Percentiles rank a stretch among this genome's conserved stretches.
These are phyloP conservation scores for Flaveria trinervia DNA, from an alignment of 129 eudicot genomes.

Conservation along the genomic window DNA sequence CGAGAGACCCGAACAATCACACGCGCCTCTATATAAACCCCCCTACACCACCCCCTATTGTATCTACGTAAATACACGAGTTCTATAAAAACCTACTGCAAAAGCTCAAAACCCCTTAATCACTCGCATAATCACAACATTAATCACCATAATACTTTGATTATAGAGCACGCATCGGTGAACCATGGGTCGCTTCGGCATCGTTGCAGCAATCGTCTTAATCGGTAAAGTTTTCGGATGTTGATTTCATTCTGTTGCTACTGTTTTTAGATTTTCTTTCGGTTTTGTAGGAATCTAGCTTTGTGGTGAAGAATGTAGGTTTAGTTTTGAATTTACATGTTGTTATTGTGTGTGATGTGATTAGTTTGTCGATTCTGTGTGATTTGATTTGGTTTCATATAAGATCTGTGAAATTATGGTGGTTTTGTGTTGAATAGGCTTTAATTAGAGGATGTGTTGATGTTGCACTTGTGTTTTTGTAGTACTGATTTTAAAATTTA, in stretches of 20 bases:
- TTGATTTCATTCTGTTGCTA: slow-evolving; percentile 7
- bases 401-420: slow-evolving; percentile 16
- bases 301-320: background rate
- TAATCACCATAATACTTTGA: background rate
- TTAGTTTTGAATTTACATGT: background rate
- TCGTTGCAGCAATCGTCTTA: slow-evolving; percentile 33
- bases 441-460: background rate
- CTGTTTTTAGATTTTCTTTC: background rate
- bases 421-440: background rate
- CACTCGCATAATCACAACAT: background rate
- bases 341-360: background rate
- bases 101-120: slow-evolving; percentile 20
- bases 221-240: slow-evolving; percentile 31
- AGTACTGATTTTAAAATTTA: background rate
- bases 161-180: background rate
- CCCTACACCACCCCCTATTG: slow-evolving; percentile 3
- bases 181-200: slow-evolving; percentile 35
- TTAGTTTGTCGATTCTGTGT: background rate
- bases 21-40: slow-evolving; percentile 17
- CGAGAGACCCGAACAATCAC: slow-evolving; percentile 24
- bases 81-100: background rate
- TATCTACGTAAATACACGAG: slow-evolving; percentile 8
- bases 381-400: slow-evolving; percentile 10
- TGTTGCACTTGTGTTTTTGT: too few species aligned
- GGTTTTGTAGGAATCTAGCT: background rate